Evolutionary conservation across 2,329 filamentous ascomycete genomes (phyloP).

Genomic region (Didymella lethalis): DNA sequence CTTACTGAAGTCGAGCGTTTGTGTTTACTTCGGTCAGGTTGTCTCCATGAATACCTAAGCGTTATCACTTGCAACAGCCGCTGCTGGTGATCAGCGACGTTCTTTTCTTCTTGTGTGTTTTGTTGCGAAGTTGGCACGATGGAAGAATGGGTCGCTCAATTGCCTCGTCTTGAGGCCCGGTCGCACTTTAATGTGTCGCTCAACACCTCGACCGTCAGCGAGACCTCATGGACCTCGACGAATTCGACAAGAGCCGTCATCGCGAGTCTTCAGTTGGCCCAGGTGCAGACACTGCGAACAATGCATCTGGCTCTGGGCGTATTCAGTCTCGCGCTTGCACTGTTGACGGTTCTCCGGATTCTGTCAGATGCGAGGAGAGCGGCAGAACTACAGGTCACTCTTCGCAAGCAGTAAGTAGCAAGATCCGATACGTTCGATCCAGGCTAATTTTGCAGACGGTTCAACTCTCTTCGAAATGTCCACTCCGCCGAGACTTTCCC

Average conservation of each 20-base stretch:
- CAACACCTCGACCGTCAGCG: constrained; percentile 42
- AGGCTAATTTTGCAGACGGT: constrained; percentile 40
- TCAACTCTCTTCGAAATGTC: constrained; percentile 48
- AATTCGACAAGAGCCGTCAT: constrained; percentile 46
- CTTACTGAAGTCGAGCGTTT: constrained; percentile 48
- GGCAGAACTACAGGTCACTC: constrained; percentile 42
- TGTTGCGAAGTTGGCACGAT: constrained; percentile 44
- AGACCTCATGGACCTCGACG: constrained; percentile 41
- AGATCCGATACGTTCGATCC: background rate
- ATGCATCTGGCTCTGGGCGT: constrained; percentile 51
- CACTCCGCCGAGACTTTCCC: constrained; percentile 53
- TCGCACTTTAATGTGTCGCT: constrained; percentile 51
- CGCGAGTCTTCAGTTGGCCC: constrained; percentile 45
- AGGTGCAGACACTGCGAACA: constrained; percentile 50
- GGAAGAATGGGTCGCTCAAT: constrained; percentile 47
- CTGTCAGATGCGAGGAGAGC: constrained; percentile 49
- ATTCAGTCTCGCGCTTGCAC: constrained; percentile 48
- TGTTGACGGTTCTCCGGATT: constrained; percentile 49
- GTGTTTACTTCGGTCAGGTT: constrained; percentile 45
- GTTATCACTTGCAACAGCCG: constrained; percentile 44
- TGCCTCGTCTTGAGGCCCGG: constrained; percentile 45
- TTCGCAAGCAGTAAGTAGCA: constrained; percentile 44
- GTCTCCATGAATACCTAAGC: constrained; percentile 51
- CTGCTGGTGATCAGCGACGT: constrained; percentile 52
- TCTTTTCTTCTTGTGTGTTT: constrained; percentile 42